Base-by-base conservation (phyloP, 169 alveolate species). In the Blepharisma undulans region DNA sequence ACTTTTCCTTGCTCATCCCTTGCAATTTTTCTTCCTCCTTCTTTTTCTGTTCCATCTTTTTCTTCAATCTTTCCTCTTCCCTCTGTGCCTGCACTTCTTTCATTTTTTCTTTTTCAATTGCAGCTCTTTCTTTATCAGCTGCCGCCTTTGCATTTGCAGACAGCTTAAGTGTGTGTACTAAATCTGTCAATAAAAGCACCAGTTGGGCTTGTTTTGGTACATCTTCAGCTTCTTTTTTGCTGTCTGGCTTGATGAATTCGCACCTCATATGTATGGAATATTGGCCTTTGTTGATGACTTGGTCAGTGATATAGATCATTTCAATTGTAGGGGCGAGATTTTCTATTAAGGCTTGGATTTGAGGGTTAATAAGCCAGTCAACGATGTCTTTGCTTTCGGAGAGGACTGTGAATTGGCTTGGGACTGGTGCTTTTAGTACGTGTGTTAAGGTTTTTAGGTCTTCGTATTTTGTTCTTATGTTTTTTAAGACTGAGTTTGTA, bases 61-160 rank as follows among this genome's bases (percentile, higher is more conserved):
- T 82, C 77, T 60, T 22, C 29, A 36, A 30, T 82, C 89, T 82
- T 82, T 82, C 89, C n/a, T 82, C 89, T 82, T 82, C 89, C 36
- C 89, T 32, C 18, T 82, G 72, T 12, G 33, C 76, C 16, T 82
- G 29, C 2, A 82, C 48, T 82, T 82, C 89, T 36, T 82, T 82
- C 22, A 48, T 22, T 60, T 60, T 82, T 82, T 82, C 89, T 82
- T 82, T 82, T 21, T 82, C 48, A n/a, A 82, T 48, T 18, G 77
- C 25, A 60, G 76, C 5, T 60, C 89, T 32, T 59, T 82, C 89
- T 59, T 82, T 82, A 21, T 82, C 89, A 30, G 78, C 72, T 8
- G 76, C 34, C 1, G 89, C 72, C 34, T 82, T 82, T 21, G 36
- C 76, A 32, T 34, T n/a, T 8, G 34, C 18, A 6, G 77, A 22